Evolutionary conservation across 106 monocot genomes (phyloP).

Genomic region (Allium fistulosum): DNA sequence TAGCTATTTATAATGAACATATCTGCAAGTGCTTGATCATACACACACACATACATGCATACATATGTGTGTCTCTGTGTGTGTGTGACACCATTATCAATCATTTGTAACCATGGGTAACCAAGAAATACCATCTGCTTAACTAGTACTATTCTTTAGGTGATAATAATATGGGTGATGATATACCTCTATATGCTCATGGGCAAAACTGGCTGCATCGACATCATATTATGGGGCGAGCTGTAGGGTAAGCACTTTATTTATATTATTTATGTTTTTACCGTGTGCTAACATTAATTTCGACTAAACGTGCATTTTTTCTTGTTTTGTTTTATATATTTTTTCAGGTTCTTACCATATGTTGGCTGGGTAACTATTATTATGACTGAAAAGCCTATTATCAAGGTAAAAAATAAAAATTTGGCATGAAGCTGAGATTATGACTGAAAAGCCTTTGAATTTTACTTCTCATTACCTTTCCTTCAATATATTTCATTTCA

Average conservation of each 20-base stretch:
- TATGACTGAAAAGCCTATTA: conserved; percentile 51
- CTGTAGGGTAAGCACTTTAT: conserved; percentile 33
- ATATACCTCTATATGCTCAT: conserved; percentile 35
- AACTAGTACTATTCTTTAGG: conserved; percentile 20
- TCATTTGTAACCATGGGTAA: no score
- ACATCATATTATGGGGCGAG: conserved; percentile 51
- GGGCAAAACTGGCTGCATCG: conserved; percentile 52
- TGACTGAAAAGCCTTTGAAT: no score
- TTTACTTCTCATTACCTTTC: no score
- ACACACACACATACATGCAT: no score
- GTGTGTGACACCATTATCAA: no score
- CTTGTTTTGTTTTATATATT: not conserved
- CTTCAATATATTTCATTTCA: no score
- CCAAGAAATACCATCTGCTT: no score
- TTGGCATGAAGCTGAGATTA: no score
- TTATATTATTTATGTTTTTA: not conserved
- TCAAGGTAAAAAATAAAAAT: conserved; percentile 31
- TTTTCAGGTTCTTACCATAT: conserved; percentile 47
- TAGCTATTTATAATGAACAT: no score
- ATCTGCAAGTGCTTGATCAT: no score
- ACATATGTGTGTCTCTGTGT: no score
- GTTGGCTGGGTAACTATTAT: conserved; percentile 56
- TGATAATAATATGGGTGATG: conserved; percentile 46
- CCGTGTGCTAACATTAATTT: no score
- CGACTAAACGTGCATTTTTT: not conserved